Conservation (phyloP, 2,329 filamentous ascomycete species). For the Alternaria panax region DNA sequence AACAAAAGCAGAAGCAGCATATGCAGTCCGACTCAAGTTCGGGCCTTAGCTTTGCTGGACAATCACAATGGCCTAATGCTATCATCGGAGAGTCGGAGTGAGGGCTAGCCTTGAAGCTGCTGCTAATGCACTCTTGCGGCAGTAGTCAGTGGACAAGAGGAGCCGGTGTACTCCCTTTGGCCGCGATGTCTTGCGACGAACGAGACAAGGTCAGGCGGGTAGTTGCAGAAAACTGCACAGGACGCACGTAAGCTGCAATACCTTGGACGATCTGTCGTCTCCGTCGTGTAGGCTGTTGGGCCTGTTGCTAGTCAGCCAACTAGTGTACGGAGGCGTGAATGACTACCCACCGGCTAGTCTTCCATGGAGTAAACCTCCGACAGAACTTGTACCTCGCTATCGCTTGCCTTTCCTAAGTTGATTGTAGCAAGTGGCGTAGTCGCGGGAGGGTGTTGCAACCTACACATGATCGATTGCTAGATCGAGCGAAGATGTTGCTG, state of each 20-base stretch:
- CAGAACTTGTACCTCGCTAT: constrained; percentile 33
- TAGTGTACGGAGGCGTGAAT: constrained; percentile 14
- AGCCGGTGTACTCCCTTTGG: constrained; percentile 15
- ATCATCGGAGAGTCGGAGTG: constrained; percentile 14
- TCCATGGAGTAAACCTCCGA: constrained; percentile 18
- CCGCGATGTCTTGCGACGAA: neutral
- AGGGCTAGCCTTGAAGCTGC: constrained; percentile 5
- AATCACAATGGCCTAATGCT: neutral
- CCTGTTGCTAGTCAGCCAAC: constrained; percentile 6
- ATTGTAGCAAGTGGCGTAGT: constrained; percentile 13
- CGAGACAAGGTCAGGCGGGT: constrained; percentile 9
- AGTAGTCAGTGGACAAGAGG: constrained; percentile 18
- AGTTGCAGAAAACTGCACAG: neutral
- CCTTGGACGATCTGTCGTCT: constrained; percentile 5
- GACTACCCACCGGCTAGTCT: constrained; percentile 15
- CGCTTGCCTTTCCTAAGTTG: constrained; percentile 25
- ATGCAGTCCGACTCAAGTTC: neutral
- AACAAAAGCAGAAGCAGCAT: constrained; percentile 12
- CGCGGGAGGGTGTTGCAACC: constrained; percentile 14
- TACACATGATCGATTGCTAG: constrained; percentile 8
- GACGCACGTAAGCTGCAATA: constrained; percentile 10
- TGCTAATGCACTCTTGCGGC: neutral
- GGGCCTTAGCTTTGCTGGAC: constrained; percentile 9
- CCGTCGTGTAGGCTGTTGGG: constrained; percentile 6
- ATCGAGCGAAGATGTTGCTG: constrained; percentile 18